Evolutionary conservation across 305 asterid genomes (phyloP), one percentile per base, ranked within the genome.

Genomic region (Fraxinus latifolia): DNA sequence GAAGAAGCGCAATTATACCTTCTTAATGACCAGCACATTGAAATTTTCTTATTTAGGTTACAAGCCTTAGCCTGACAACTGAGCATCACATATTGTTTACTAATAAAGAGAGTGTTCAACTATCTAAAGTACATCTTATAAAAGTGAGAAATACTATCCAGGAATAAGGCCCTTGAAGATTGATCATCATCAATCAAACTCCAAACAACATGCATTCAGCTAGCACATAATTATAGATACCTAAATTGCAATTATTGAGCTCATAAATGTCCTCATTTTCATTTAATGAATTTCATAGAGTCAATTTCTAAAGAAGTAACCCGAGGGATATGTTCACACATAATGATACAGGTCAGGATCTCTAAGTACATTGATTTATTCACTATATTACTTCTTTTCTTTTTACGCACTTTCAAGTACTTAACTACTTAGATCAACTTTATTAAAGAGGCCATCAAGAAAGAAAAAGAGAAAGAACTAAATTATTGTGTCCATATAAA

Each of bases 401-500:
- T 9, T 62, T 62, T 7, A 21, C 33, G 2, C 33, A 62, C 71
- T 7, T 60, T 21, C 68, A 58, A 58, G 27, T 47, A 14, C 60
- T 50, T 15, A 50, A 50, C 60, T 23, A 25, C 15, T 62, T 8
- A 11, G 34, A 23, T 3, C 34, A 8, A 9, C 72, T 65, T 27
- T 65, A 25, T 3, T 62, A 8, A 62, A 23, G 34, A 65, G 33
- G 72, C 72, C 72, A 65, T 60, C 33, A 0, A 71, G 58, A 82
- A 62, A 58, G n/a, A 85, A 77, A 67, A 42, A 19, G 15, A 78
- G 29, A 70, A 15, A 11, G 33, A n/a, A 37, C 7, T 19, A 25
- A 47, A 77, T 62, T 77, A 9, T 19, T 71, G 83, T 70, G 83
- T 81, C 29, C 50, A 78, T 36, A 58, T 44, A 77, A 25, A 58